phyloP scores from a whole-genome alignment of 192 early-diverging fungal genomes.

The Physocladia obscura region DNA sequence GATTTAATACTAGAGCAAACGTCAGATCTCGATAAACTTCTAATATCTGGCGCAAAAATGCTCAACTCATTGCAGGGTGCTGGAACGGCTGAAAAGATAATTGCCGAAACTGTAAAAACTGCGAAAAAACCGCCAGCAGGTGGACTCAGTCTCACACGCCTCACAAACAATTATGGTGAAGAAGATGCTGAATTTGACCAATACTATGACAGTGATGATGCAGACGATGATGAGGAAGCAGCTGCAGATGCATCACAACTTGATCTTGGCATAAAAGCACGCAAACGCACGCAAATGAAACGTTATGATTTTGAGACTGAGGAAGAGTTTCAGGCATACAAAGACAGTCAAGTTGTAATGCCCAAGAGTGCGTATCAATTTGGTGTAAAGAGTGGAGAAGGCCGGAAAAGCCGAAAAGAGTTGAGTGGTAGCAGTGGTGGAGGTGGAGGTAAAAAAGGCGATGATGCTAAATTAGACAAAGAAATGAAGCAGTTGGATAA shows the following conservation, averaged over 20 bases:
- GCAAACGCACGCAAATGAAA: conserved; percentile 67
- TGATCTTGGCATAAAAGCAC: conserved; percentile 69
- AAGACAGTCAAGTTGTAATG: conserved; percentile 67
- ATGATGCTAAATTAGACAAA: conserved; percentile 39
- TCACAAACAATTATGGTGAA: conserved; percentile 29
- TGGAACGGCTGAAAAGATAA: conserved; percentile 26
- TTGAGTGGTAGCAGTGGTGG: conserved; percentile 35
- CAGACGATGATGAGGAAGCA: conserved; percentile 49
- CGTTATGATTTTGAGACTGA: conserved; percentile 75
- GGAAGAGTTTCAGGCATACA: conserved; percentile 73
- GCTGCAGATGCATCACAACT: conserved; percentile 47
- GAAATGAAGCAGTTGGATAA: conserved; percentile 50
- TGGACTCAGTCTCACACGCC: conserved; percentile 1
- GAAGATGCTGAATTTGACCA: conserved; percentile 45
- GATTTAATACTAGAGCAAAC: too few relatives aligned
- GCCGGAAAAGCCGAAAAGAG: conserved; percentile 50
- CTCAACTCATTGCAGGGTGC: conserved; percentile 28
- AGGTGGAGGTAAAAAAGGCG: neutral
- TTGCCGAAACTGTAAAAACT: neutral
- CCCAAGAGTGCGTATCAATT: conserved; percentile 77
- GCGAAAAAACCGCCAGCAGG: conserved; percentile 20
- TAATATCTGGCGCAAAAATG: conserved; percentile 29
- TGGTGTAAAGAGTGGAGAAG: conserved; percentile 67
- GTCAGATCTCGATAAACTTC: neutral
- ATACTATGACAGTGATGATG: conserved; percentile 47